These are phyloP conservation scores for Mucor sp. DNA, from an alignment of 371 early-diverging fungal genomes.

Conservation along the genomic window DNA sequence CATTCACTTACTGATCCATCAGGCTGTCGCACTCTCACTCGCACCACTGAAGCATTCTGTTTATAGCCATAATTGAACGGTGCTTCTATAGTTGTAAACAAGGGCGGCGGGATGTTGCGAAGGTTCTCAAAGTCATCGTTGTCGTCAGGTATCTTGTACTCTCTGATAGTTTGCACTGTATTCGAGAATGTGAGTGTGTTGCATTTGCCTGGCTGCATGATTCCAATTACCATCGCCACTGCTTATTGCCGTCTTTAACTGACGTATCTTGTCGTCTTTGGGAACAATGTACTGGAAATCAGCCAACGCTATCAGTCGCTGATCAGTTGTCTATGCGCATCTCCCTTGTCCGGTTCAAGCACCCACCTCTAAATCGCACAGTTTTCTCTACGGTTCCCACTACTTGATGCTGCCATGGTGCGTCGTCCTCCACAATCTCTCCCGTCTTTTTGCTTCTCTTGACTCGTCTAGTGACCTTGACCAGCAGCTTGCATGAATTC, in stretches of 20 bases:
- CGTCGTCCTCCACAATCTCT: constrained; percentile 22
- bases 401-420: constrained; percentile 36
- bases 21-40: constrained; percentile 47
- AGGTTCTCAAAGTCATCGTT: constrained; percentile 30
- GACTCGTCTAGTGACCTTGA: constrained; percentile 61
- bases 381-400: constrained; percentile 52
- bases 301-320: constrained; percentile 44
- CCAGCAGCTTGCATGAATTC: constrained; percentile 51
- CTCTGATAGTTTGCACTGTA: constrained; percentile 36
- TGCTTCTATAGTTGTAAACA: constrained; percentile 50
- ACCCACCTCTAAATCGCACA: constrained; percentile 54
- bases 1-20: constrained; percentile 47
- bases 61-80: constrained; percentile 51
- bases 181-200: background rate
- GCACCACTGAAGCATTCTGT: constrained; percentile 48
- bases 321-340: background rate
- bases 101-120: constrained; percentile 55
- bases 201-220: background rate
- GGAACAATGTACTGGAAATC: constrained; percentile 62
- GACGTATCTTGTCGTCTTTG: constrained; percentile 36
- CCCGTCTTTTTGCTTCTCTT: constrained; percentile 34
- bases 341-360: background rate
- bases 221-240: constrained; percentile 44
- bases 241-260: constrained; percentile 39
- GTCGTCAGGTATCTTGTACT: constrained; percentile 29